Conservation (phyloP, 2,329 filamentous ascomycete species). For the Diplodia scrobiculata region DNA sequence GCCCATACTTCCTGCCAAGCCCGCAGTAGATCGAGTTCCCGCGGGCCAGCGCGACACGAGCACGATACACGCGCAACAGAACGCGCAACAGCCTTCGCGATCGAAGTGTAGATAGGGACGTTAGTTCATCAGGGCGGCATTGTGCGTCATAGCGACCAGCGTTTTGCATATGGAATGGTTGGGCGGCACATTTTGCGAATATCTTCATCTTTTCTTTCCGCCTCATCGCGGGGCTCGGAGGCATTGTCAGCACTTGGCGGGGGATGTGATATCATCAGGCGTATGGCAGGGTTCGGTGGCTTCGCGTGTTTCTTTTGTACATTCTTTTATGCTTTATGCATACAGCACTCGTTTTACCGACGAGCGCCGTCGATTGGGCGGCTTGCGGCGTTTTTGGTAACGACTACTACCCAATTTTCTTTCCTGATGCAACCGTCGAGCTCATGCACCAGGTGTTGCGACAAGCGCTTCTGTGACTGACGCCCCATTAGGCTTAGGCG, state of each 20-base stretch:
- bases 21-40: not conserved
- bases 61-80: constrained; percentile 10
- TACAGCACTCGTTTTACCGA: constrained; percentile 8
- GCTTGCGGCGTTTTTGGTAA: constrained; percentile 6
- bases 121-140: constrained; percentile 8
- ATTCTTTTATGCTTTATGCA: not conserved
- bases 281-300: constrained; percentile 14
- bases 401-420: constrained; percentile 1
- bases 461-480: constrained; percentile 18
- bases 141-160: constrained; percentile 25
- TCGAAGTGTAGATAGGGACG: constrained; percentile 11
- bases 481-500: constrained; percentile 5
- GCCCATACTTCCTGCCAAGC: constrained; percentile 5
- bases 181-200: constrained; percentile 26
- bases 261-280: constrained; percentile 27
- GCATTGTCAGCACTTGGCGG: constrained; percentile 20
- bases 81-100: not conserved
- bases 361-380: constrained; percentile 11
- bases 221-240: constrained; percentile 7
- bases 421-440: not conserved
- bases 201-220: constrained; percentile 13
- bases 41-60: constrained; percentile 6
- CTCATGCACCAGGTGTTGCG: constrained; percentile 17
- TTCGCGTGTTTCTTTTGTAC: not conserved
- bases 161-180: constrained; percentile 24